Percentiles rank a stretch among this genome's conserved stretches.
These are phyloP conservation scores for Botrytis hyacinthi DNA, from an alignment of 2,329 filamentous ascomycete species.

Conservation along the genomic window DNA sequence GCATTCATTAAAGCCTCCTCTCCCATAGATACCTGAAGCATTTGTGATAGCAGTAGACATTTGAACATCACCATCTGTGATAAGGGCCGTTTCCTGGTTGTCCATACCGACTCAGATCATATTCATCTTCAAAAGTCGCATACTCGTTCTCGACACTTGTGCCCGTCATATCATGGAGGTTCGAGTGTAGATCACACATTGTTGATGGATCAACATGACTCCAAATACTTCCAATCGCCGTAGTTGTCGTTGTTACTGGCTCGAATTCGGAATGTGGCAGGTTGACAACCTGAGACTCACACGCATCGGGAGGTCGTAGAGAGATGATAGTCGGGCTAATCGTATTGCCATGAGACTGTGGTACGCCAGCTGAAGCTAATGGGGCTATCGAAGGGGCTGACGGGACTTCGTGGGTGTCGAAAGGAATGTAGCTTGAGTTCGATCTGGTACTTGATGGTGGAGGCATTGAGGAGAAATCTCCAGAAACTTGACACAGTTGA, in stretches of 20 bases:
- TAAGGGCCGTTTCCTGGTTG: not conserved
- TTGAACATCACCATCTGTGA: not conserved
- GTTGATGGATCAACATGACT: not conserved
- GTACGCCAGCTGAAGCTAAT: not conserved
- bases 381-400: not conserved
- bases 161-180: not conserved
- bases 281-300: not conserved
- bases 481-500: not conserved
- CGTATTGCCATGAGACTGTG: not conserved
- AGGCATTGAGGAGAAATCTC: not conserved
- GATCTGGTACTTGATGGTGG: not conserved
- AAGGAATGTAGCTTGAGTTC: not conserved
- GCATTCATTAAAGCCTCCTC: not conserved
- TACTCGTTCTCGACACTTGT: not conserved
- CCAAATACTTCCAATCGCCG: not conserved
- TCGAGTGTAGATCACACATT: not conserved
- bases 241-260: not conserved
- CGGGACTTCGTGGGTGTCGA: not conserved
- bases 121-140: not conserved
- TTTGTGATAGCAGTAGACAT: not conserved
- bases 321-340: not conserved
- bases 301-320: not conserved
- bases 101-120: not conserved
- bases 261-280: not conserved
- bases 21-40: not conserved